A percentile compares a stretch with the other conserved stretches of the same genome.
phyloP scores from a whole-genome alignment of 2,329 filamentous ascomycete genomes.

The Ophiostoma australiae region DNA sequence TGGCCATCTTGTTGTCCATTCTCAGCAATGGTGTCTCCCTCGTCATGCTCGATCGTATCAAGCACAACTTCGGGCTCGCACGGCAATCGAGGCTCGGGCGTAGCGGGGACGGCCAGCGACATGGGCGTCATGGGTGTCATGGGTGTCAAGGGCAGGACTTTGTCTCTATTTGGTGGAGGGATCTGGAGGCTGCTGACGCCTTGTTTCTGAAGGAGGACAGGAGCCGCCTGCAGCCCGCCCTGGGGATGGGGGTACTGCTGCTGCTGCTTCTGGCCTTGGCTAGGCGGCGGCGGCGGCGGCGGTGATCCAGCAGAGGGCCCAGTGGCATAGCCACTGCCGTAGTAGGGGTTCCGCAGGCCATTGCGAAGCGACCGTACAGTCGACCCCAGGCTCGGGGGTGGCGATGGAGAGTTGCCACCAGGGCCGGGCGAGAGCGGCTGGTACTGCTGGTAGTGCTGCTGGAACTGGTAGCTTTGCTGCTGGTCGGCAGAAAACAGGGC shows the following conservation, averaged over 20 bases:
- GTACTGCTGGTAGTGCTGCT: background rate
- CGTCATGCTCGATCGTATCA: slow-evolving; percentile 30
- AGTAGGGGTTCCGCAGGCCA: slow-evolving; percentile 22
- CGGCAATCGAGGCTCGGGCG: background rate
- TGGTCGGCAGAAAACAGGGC: slow-evolving; percentile 36
- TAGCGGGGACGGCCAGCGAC: slow-evolving; percentile 20
- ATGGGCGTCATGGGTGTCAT: slow-evolving; percentile 25
- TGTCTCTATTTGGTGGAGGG: slow-evolving; percentile 30
- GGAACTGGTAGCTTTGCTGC: background rate
- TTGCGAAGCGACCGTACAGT: slow-evolving; percentile 23
- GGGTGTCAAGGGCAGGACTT: slow-evolving; percentile 35
- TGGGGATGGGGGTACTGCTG: slow-evolving; percentile 1
- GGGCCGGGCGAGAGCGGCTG: slow-evolving; percentile 20
- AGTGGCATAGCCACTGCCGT: slow-evolving; percentile 14
- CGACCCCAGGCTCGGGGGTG: slow-evolving; percentile 26
- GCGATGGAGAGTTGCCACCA: slow-evolving; percentile 28
- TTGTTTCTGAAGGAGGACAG: background rate
- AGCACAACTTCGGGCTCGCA: background rate
- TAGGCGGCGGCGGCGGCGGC: background rate
- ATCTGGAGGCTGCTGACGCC: background rate
- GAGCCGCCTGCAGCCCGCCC: background rate
- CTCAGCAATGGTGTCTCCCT: background rate
- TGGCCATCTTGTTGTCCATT: background rate
- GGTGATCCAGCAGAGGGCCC: slow-evolving; percentile 16
- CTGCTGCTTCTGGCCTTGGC: background rate